phyloP scores from a whole-genome alignment of 139 green algal species.

The Haematococcus lacustris region DNA sequence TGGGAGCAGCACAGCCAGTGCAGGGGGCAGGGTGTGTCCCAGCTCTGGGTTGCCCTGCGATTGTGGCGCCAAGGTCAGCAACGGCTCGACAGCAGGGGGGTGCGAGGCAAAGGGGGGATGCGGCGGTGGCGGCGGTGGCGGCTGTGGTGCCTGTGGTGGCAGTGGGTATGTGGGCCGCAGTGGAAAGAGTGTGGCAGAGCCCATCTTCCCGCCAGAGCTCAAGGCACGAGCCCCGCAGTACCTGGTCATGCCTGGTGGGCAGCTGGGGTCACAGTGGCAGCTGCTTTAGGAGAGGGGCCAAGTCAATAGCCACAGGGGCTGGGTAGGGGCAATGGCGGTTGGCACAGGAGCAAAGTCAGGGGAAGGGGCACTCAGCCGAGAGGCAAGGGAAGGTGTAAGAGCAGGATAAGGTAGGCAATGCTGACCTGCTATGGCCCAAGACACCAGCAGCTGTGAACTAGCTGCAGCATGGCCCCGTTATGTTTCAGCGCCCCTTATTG shows the following conservation, averaged over 20 bases:
- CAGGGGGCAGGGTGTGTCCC: conserved; percentile 62
- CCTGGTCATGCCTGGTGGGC: conserved; percentile 46
- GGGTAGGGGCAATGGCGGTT: no score
- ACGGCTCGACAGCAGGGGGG: not conserved
- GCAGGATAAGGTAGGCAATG: no score
- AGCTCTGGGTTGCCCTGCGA: conserved; percentile 70
- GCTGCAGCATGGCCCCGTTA: no score
- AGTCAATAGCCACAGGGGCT: no score
- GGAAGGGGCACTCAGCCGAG: no score
- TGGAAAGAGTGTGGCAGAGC: conserved; percentile 43
- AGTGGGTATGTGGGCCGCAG: conserved; percentile 1
- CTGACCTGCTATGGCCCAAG: no score
- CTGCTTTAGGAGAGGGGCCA: no score
- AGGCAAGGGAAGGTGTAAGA: no score
- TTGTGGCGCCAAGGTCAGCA: conserved; percentile 32
- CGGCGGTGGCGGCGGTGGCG: conserved; percentile 9
- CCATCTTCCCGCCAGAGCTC: conserved; percentile 91
- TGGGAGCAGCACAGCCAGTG: not conserved
- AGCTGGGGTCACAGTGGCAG: no score
- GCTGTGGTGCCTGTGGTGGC: conserved; percentile 16
- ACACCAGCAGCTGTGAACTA: no score
- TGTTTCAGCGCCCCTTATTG: no score
- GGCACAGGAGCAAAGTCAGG: no score
- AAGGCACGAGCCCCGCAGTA: conserved; percentile 19
- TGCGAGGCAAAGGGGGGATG: not conserved